Base-by-base conservation (phyloP, 2,329 filamentous ascomycete genomes). In the Penicillium concentricum region DNA sequence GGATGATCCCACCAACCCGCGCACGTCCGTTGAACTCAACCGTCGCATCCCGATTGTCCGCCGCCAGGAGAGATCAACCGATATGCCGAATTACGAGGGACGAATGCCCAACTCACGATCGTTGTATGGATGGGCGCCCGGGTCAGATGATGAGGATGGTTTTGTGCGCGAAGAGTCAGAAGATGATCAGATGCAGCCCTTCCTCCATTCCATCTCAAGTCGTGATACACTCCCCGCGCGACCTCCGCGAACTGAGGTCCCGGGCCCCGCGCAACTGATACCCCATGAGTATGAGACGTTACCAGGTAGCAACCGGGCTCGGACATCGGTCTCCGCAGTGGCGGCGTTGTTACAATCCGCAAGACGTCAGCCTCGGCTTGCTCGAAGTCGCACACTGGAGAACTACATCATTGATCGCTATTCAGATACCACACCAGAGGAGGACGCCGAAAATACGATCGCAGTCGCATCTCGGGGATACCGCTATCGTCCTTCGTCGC, bases 41-140 rank as follows among this genome's bases (percentile, higher is more conserved):
- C 76, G 79, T 58, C 73, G 72, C 58, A 70, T 75, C 48, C 72
- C 72, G 41, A 71, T 74, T 55, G 59, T 73, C 22, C 72, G 71
- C 41, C 72, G 68, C 49, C 66, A 69, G 30, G 69, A 83, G 61
- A 74, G 73, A 20, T 67, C 76, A 34, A 73, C 77, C 60, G 76
- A 74, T 48, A 73, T 79, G 52, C 71, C 80, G 34, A 78, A 81
- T 42, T 86, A 86, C 64, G 80, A 83, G 57, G 78, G 82, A 61
- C 79, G 80, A 48, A 75, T 81, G 9, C 81, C 83, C 18, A 79
- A 78, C 62, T 71, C 78, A 59, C 82, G 84, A 63, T 79, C 75
- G 52, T 72, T 86, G 42, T 86, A 86, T 70, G 83, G 85, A 68
- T 86, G 84, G 84, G 82, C 83, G 34, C 83, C 83, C 10, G 76